Base-by-base conservation (phyloP, 306 rosid species). In the Abrus pulchellus region DNA sequence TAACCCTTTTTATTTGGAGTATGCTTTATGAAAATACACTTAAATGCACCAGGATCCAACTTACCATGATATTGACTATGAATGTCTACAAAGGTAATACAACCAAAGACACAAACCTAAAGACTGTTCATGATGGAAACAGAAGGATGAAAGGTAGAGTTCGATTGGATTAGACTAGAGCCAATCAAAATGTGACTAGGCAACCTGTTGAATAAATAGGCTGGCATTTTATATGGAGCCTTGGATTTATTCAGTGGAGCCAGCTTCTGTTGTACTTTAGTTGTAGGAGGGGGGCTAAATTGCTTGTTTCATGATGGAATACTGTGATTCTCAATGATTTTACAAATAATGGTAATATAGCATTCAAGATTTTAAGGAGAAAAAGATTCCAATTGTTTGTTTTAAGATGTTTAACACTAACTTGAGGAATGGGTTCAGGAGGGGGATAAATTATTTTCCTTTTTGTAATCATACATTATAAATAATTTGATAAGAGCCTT, bases 281-380 rank as follows among this genome's bases (percentile, higher is more conserved):
- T 36, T 63, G 30, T 36, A 38, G 69, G 48, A 5, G 6, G 30
- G 30, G 69, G 30, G 12, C 5, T 36, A 36, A 13, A 13, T 62
- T 36, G 11, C 48, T 63, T 36, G 48, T n/a, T 64, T 62, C n/a
- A 36, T n/a, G 12, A 8, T 33, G 27, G 68, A 62, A 62, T 34
- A 10, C 14, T 34, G 28, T 62, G 44, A 34, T 64, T 64, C 30
- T 38, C 69, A 64, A 38, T 38, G 27, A 34, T 62, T 61, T 34
- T 12, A 34, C 34, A 12, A 62, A 38, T 64, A n/a, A 13, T 38
- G 12, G 30, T 38, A 62, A 13, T 34, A 12, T 13, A 62, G 1
- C 49, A n/a, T 64, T 64, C 49, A 65, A 20, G 72, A n/a, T 65
- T 20, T 20, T 65, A 14, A 40, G 72, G 52, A 41, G 72, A 65